These are phyloP conservation scores for Acanthamoeba lenticulata DNA, from an alignment of 208 protist genomes.

Conservation along the genomic window DNA sequence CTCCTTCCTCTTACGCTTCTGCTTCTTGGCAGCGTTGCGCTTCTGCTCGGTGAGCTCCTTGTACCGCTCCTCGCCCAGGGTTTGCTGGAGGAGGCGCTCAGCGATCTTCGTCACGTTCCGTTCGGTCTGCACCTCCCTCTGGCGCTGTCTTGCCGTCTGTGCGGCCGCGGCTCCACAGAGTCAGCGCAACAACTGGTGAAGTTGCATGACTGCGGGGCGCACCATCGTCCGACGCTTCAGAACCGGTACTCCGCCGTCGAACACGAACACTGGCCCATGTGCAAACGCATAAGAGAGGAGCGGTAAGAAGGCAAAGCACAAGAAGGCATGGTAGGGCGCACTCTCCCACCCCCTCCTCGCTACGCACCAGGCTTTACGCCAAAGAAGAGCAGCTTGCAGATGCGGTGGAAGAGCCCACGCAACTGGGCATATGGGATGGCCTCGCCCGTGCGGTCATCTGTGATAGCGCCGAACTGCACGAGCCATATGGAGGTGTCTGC, in stretches of 20 bases:
- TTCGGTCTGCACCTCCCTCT: neutral
- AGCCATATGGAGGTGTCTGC: slow-evolving; percentile 59
- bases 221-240: slow-evolving; percentile 51
- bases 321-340: neutral
- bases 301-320: neutral
- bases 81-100: neutral
- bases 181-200: neutral
- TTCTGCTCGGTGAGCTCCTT: neutral
- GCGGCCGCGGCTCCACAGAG: neutral
- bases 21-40: neutral
- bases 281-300: neutral
- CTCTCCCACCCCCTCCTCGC: no score
- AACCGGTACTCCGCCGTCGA: slow-evolving; percentile 36
- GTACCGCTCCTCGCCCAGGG: neutral
- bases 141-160: slow-evolving; percentile 25
- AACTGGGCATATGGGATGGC: slow-evolving; percentile 41
- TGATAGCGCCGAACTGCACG: neutral
- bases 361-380: neutral
- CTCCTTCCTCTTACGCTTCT: neutral
- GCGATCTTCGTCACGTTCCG: slow-evolving; percentile 14
- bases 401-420: slow-evolving; percentile 8
- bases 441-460: neutral
- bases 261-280: slow-evolving; percentile 38
- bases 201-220: neutral
- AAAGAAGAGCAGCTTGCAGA: slow-evolving; percentile 66